Evolutionary conservation across 805 yeast genomes (phyloP), one percentile per base, ranked within the genome.

Genomic region (Pichia kluyveri): DNA sequence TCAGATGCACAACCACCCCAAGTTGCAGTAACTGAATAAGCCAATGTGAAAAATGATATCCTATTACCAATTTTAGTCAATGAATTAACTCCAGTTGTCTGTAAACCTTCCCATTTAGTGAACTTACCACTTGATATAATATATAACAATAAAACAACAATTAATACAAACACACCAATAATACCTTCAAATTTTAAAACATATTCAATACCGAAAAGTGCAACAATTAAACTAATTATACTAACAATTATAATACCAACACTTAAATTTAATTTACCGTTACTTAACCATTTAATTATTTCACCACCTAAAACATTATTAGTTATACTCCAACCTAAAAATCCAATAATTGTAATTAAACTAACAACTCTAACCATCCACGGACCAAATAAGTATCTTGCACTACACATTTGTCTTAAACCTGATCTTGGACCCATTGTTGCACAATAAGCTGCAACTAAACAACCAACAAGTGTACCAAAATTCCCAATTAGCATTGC

Each of bases 321-420:
- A n/a, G 87, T 89, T 36, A 88, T 82, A n/a, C 91, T 79, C 96
- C 96, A 88, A n/a, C 96, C 96, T 56, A 86, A 62, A 15, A 83
- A 83, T 44, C 96, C 95, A 40, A 85, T 63, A 49, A 85, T 79
- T 41, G 86, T 76, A 38, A 84, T 77, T 40, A 88, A 62, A 6
- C 87, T 81, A 42, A 86, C 84, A 47, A 86, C 69, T 62, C 84
- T 83, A 38, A 88, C 89, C 54, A 82, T 79, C 82, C 83, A 84
- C 80, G 90, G 83, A 1, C 96, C 96, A 61, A 87, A 88, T 42
- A 86, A 68, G 56, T 74, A 86, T 52, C 95, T 71, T 1, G 89
- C 83, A 23, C 86, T 75, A 10, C 87, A 90, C 89, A 88, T 84
- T 60, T 88, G 95, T 58, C 96, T 72, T 53, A 93, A 77, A 0